A percentile compares a stretch with the other conserved stretches of the same genome.
phyloP scores from a whole-genome alignment of 176 grass and related monocot genomes.

The Microstegium vimineum region DNA sequence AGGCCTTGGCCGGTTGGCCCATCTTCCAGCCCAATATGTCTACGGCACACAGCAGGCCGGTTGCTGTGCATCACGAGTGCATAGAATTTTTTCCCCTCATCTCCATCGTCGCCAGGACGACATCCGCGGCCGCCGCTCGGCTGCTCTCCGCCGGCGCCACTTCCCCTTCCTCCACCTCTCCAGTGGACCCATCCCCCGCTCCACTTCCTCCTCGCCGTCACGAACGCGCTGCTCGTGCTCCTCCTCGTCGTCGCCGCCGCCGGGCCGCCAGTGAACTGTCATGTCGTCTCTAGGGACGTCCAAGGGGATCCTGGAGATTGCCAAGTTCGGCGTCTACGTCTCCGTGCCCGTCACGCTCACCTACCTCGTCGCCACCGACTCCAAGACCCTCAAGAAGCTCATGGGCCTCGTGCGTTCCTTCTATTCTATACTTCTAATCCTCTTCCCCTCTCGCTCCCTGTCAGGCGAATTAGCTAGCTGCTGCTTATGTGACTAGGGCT shows the following conservation, averaged over 20 bases:
- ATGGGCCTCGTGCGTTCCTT: conserved; percentile 67
- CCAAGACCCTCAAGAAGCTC: conserved; percentile 80
- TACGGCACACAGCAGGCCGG: too few relatives aligned
- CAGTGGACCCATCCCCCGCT: too few relatives aligned
- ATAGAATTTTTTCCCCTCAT: too few relatives aligned
- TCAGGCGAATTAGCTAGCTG: background rate
- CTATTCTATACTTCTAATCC: too few relatives aligned
- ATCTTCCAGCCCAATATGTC: too few relatives aligned
- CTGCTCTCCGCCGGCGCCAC: too few relatives aligned
- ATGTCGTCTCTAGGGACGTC: conserved; percentile 82
- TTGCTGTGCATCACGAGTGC: too few relatives aligned
- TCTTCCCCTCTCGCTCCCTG: too few relatives aligned
- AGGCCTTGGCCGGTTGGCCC: too few relatives aligned
- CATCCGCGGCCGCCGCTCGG: too few relatives aligned
- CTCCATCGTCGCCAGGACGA: too few relatives aligned
- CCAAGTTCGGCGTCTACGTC: conserved; percentile 83
- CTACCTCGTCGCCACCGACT: conserved; percentile 84
- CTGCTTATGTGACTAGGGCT: background rate
- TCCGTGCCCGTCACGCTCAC: conserved; percentile 68
- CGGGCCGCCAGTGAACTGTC: background rate
- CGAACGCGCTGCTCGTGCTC: background rate
- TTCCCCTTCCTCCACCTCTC: too few relatives aligned
- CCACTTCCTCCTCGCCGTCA: background rate
- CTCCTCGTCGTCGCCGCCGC: background rate
- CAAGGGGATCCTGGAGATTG: conserved; percentile 83